Evolutionary conservation across 768 basidiomycete species (phyloP).

Genomic region (Ramaria rubella): DNA sequence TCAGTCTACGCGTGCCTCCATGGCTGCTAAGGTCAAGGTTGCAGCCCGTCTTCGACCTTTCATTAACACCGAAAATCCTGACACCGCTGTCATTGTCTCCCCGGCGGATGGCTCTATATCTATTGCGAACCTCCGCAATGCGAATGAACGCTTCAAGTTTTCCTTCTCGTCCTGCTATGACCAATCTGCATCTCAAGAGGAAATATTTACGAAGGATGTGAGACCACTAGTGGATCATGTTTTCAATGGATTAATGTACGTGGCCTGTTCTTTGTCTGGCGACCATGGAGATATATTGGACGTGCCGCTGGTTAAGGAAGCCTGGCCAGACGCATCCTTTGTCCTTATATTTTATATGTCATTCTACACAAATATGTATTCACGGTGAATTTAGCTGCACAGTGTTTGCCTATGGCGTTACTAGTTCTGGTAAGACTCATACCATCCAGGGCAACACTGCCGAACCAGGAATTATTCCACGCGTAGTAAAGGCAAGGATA

Average conservation of each 20-base stretch:
- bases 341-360: not conserved
- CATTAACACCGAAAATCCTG: conserved; percentile 55
- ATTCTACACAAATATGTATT: conserved; percentile 27
- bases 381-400: conserved; percentile 51
- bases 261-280: not conserved
- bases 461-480: conserved; percentile 81
- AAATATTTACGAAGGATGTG: conserved; percentile 73
- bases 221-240: conserved; percentile 73
- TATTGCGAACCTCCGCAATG: conserved; percentile 66
- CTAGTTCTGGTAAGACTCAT: conserved; percentile 86
- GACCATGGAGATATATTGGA: not conserved
- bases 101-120: conserved; percentile 41
- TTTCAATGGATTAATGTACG: conserved; percentile 64
- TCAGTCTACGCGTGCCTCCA: conserved; percentile 10
- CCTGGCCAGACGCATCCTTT: too few species aligned
- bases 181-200: conserved; percentile 59
- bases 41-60: conserved; percentile 64
- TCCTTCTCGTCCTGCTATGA: conserved; percentile 79
- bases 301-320: not conserved
- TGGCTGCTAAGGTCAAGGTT: conserved; percentile 52
- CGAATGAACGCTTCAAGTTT: conserved; percentile 68
- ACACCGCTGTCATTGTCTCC: conserved; percentile 50
- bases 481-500: conserved; percentile 60
- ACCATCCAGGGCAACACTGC: conserved; percentile 80
- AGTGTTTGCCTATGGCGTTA: conserved; percentile 87